Percentiles rank a stretch among this genome's conserved stretches.
phyloP scores from a whole-genome alignment of 129 eudicot genomes.

The Rutidosis leptorrhynchoides region DNA sequence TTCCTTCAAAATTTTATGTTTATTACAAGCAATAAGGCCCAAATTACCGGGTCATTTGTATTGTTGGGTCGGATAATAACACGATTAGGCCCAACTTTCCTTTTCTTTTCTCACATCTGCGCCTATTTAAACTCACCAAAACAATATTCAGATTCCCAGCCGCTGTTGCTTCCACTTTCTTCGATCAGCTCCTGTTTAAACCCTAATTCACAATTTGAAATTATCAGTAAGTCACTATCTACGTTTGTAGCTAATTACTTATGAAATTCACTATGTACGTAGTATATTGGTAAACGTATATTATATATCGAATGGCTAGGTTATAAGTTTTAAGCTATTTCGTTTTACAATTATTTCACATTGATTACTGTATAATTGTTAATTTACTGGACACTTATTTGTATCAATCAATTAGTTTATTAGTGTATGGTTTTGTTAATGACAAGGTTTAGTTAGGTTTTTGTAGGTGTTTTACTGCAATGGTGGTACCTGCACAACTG shows the following conservation, averaged over 20 bases:
- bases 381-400: not conserved
- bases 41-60: no score
- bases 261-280: no score
- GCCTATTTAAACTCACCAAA: slow-evolving; percentile 11
- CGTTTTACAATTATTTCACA: not conserved
- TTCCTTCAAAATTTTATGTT: no score
- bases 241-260: not conserved
- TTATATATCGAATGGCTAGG: not conserved
- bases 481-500: slow-evolving; percentile 41
- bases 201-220: not conserved
- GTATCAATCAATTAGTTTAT: no score
- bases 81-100: no score
- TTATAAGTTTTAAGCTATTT: slow-evolving; percentile 2
- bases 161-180: slow-evolving; percentile 19
- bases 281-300: not conserved
- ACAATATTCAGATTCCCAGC: not conserved
- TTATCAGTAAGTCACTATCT: slow-evolving; percentile 9
- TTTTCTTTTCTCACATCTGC: no score
- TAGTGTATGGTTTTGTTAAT: no score
- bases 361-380: not conserved
- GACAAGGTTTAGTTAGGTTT: not conserved
- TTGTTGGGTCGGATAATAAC: no score
- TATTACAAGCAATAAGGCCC: not conserved
- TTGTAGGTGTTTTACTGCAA: slow-evolving; percentile 15
- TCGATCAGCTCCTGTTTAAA: not conserved